A percentile compares a stretch with the other conserved stretches of the same genome.
These are phyloP conservation scores for Sclerotinia subarctica DNA, from an alignment of 2,329 filamentous ascomycete species.

Conservation along the genomic window DNA sequence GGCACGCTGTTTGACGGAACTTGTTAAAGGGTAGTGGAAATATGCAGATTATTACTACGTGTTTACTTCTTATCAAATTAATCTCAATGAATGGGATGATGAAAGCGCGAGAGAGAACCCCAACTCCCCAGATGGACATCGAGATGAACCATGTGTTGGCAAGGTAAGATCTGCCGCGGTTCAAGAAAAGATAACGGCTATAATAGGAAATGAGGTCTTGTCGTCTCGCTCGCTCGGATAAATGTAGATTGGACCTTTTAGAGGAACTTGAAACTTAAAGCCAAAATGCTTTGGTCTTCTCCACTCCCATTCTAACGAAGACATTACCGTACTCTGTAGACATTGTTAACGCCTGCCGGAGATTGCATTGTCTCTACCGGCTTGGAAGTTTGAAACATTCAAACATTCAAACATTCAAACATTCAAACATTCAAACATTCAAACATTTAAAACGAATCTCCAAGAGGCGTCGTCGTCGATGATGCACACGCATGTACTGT, in stretches of 20 bases:
- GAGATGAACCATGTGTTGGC: not conserved
- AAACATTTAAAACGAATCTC: not conserved
- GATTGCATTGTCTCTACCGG: slow-evolving; percentile 8
- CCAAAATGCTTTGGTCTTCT: not conserved
- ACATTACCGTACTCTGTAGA: not conserved
- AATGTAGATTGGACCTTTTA: not conserved
- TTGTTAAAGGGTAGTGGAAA: not conserved
- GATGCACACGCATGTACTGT: not conserved
- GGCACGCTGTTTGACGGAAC: not conserved
- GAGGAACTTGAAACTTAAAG: slow-evolving; percentile 8
- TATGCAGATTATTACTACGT: not conserved
- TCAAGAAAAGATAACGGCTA: not conserved
- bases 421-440: not conserved
- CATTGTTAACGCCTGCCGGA: not conserved
- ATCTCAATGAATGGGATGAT: no score
- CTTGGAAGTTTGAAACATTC: not conserved
- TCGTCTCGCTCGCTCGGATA: slow-evolving; percentile 12
- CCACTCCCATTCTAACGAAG: not conserved
- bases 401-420: not conserved
- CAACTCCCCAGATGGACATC: not conserved
- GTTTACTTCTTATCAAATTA: not conserved
- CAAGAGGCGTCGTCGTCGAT: not conserved
- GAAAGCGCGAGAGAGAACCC: not conserved
- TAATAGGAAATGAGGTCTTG: not conserved
- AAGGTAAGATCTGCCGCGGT: not conserved